phyloP scores from a whole-genome alignment of 2,329 filamentous ascomycete species.

The Claviceps sp. region DNA sequence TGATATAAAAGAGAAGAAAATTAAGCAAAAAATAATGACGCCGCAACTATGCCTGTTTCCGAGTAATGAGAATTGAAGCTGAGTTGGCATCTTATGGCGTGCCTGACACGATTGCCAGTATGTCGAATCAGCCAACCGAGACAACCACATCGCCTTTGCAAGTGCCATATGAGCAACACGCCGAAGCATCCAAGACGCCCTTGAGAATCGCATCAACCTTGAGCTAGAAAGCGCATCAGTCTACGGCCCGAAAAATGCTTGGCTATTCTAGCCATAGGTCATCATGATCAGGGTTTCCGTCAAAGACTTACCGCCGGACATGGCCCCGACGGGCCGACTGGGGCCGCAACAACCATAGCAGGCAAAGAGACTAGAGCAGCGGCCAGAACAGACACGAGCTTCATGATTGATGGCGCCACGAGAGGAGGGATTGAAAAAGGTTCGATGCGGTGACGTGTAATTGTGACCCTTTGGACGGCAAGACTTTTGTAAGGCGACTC shows the following conservation, averaged over 20 bases:
- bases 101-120: not conserved
- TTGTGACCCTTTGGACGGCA: no score
- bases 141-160: constrained; percentile 30
- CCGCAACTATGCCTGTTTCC: not conserved
- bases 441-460: no score
- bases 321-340: constrained; percentile 21
- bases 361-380: constrained; percentile 7
- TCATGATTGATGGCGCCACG: constrained; percentile 2
- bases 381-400: not conserved
- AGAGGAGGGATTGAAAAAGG: no score
- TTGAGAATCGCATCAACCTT: constrained; percentile 31
- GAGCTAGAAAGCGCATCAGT: constrained; percentile 9
- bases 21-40: not conserved
- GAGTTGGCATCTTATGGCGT: not conserved
- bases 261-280: no score
- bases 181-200: constrained; percentile 32
- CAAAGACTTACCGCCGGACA: constrained; percentile 18
- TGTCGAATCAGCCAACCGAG: constrained; percentile 20
- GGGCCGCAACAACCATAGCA: constrained; percentile 10
- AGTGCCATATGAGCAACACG: constrained; percentile 39
- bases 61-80: not conserved
- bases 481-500: no score
- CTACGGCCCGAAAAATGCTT: not conserved
- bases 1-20: not conserved
- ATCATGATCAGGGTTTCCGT: no score